Conservation (phyloP, 2,329 filamentous ascomycete species). For the Calonectria naviculata region DNA sequence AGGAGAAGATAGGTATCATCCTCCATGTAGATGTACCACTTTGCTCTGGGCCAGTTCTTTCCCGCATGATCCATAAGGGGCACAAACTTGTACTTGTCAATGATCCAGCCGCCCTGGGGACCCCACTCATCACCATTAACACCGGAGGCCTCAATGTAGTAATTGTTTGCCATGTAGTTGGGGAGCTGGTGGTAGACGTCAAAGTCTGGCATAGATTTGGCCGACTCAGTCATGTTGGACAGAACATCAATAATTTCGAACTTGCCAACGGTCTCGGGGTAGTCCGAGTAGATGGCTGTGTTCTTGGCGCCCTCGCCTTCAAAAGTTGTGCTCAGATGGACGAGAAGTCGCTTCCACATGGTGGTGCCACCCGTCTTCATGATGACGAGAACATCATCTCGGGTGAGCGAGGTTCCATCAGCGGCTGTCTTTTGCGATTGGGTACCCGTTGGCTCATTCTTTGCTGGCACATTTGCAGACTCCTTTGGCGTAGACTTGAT, state of each 20-base stretch:
- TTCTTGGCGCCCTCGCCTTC: slow-evolving; percentile 23
- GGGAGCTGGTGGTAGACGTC: slow-evolving; percentile 38
- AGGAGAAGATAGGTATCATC: slow-evolving; percentile 40
- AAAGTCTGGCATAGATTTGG: slow-evolving; percentile 31
- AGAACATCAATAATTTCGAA: slow-evolving; percentile 36
- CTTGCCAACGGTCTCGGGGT: slow-evolving; percentile 29
- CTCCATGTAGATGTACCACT: slow-evolving; percentile 42
- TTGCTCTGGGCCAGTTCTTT: slow-evolving; percentile 35
- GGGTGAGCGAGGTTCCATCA: neutral
- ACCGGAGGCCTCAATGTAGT: slow-evolving; percentile 34
- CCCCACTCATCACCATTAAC: slow-evolving; percentile 39
- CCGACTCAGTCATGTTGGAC: slow-evolving; percentile 32
- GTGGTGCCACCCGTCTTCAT: slow-evolving; percentile 40
- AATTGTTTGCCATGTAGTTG: slow-evolving; percentile 38
- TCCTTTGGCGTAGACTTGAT: no score
- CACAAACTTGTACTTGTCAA: slow-evolving; percentile 42
- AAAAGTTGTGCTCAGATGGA: slow-evolving; percentile 35
- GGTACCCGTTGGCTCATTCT: neutral
- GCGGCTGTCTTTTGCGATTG: neutral
- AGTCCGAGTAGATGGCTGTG: slow-evolving; percentile 39
- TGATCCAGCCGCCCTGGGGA: slow-evolving; percentile 37
- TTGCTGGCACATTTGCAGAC: neutral
- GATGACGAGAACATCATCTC: slow-evolving; percentile 38
- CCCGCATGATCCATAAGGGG: slow-evolving; percentile 39
- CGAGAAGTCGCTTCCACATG: slow-evolving; percentile 38